Base-by-base conservation (phyloP, 148 eudicot species). In the Fagopyrum homotropicum region DNA sequence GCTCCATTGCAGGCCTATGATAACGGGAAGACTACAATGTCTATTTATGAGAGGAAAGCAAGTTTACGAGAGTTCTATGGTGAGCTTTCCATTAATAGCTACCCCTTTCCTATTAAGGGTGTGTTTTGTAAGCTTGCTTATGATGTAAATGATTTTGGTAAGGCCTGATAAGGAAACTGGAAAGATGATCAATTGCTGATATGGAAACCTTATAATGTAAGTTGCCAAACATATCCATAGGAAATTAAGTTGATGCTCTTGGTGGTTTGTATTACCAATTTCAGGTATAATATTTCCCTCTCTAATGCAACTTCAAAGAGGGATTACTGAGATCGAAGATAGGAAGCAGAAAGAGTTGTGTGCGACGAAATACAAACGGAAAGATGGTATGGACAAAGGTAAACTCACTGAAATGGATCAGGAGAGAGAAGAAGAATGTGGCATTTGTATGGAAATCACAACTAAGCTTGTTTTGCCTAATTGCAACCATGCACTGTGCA, bases 361-460 rank as follows among this genome's bases (percentile, higher is more conserved):
- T 60, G 82, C 80, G 6, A 45, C 82, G 52, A 93, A 82, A 74
- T 93, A 89, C 79, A 79, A 66, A 60, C 85, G 81, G 80, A 77
- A 64, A 74, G 91, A 88, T 54, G 84, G 78, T 61, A 72, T 22
- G 79, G 72, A 81, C 72, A 86, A 87, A 56, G 80, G 85, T 45
- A 83, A 88, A 80, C 74, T 80, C 40, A 76, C 83, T 4, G 95
- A 88, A 74, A 77, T 87, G 5, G 98, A 93, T 54, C 82, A 81
- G 14, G 97, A 93, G 80, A 82, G 88, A 68, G 97, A 93, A 54
- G 98, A 88, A 77, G 98, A 93, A 78, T 93, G 98, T 80, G 93
- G 89, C 29, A 91, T 91, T 68, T 93, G 98, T 83, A 84, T 91
- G 95, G 98, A 93, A 84, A 76, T 82, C 72, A 80, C 74, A 76